Conservation (phyloP, 1,139 yeast species). For the Kurtzmaniella quercitrusa region DNA sequence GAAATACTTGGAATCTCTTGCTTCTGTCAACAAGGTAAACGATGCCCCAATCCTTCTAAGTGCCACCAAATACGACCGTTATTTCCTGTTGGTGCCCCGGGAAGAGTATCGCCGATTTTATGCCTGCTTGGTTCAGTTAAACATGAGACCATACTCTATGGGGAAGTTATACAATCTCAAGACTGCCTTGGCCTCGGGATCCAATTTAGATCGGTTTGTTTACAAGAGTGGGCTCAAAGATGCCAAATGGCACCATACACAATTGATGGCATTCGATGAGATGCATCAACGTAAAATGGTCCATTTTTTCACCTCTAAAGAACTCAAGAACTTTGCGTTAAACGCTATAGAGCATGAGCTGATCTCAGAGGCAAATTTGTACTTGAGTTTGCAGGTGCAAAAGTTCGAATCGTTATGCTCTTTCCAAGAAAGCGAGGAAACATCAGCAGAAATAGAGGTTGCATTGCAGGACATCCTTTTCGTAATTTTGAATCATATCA, state of each 20-base stretch:
- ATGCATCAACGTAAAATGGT: constrained; percentile 25
- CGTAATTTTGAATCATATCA: constrained; percentile 27
- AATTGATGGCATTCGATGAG: constrained; percentile 14
- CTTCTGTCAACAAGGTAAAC: constrained; percentile 22
- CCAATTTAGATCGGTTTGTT: constrained; percentile 28
- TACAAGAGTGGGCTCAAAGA: constrained; percentile 34
- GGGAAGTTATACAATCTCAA: constrained; percentile 18
- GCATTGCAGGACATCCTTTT: constrained; percentile 27
- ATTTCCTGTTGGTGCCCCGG: constrained; percentile 19
- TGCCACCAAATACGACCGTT: constrained; percentile 14
- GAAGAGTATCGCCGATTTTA: constrained; percentile 22
- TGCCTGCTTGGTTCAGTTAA: constrained; percentile 30
- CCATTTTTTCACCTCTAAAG: constrained; percentile 26
- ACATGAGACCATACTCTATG: constrained; percentile 23
- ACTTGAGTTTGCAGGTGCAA: constrained; percentile 30
- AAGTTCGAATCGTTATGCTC: constrained; percentile 31
- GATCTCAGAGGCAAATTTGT: constrained; percentile 29
- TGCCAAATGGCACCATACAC: constrained; percentile 36
- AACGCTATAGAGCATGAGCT: constrained; percentile 24
- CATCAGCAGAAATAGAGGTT: background rate
- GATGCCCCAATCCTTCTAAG: constrained; percentile 20
- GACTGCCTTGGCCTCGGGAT: constrained; percentile 22
- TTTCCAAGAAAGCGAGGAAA: background rate
- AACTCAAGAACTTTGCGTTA: constrained; percentile 21
- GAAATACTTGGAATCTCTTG: constrained; percentile 20